phyloP scores from a whole-genome alignment of 441 rosid species.

The Erodium moschatum region DNA sequence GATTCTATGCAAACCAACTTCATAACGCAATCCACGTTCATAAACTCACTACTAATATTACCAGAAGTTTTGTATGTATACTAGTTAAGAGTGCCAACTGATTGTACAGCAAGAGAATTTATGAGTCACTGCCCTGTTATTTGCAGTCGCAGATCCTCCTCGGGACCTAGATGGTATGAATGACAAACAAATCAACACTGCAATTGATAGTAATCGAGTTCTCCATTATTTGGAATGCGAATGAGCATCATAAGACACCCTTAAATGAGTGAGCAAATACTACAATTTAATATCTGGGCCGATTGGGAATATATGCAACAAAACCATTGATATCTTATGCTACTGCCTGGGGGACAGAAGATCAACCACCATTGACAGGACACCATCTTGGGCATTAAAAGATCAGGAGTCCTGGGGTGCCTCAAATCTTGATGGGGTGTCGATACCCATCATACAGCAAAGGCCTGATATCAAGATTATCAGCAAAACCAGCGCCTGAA shows the following conservation, averaged over 20 bases:
- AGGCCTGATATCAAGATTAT: constrained; percentile 81
- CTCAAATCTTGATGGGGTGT: constrained; percentile 89
- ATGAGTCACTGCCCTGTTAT: background rate
- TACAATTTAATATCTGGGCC: background rate
- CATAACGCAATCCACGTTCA: background rate
- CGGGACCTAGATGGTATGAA: constrained; percentile 9
- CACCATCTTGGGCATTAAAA: background rate
- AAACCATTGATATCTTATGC: background rate
- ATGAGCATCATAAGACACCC: background rate
- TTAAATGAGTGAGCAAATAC: background rate
- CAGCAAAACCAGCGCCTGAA: constrained; percentile 80
- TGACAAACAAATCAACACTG: background rate
- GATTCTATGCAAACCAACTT: background rate
- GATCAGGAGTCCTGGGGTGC: constrained; percentile 74
- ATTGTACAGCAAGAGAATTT: background rate
- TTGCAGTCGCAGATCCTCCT: background rate
- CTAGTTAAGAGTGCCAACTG: background rate
- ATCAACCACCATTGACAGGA: background rate
- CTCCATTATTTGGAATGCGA: background rate
- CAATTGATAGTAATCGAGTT: background rate
- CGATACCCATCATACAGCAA: constrained; percentile 95
- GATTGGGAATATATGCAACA: background rate
- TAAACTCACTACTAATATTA: background rate
- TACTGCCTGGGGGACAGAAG: background rate
- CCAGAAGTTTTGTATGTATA: background rate